Evolutionary conservation across 1,284 basidiomycete species (phyloP).

Genomic region (Amylostereum chailletii): DNA sequence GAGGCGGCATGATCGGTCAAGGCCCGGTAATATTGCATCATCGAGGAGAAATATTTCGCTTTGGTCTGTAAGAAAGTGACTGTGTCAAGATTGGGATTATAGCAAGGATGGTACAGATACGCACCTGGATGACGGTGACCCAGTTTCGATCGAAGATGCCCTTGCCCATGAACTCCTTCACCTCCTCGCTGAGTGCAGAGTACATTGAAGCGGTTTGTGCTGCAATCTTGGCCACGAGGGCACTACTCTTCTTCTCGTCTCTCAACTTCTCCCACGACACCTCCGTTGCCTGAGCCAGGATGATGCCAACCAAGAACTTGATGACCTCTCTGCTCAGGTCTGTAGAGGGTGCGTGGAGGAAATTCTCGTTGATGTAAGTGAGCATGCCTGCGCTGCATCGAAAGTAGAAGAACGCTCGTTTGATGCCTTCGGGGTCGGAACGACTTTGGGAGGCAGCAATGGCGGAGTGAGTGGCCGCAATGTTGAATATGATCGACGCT

Average conservation of each 20-base stretch:
- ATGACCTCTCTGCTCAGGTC: conserved; percentile 93
- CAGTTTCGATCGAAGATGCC: conserved; percentile 95
- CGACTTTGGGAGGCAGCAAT: conserved; percentile 80
- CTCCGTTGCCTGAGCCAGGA: conserved; percentile 91
- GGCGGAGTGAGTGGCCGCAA: conserved; percentile 87
- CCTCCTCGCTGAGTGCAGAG: conserved; percentile 72
- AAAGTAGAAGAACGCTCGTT: conserved; percentile 90
- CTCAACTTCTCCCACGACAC: conserved; percentile 95
- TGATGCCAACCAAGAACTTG: conserved; percentile 82
- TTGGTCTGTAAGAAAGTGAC: conserved; percentile 57
- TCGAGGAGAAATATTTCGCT: conserved; percentile 80
- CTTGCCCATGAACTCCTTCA: conserved; percentile 93
- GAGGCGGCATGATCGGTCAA: conserved; percentile 70
- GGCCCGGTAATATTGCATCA: conserved; percentile 84
- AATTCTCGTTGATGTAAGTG: conserved; percentile 99
- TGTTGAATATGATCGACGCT: conserved; percentile 95
- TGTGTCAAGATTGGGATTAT: neutral
- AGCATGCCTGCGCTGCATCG: conserved; percentile 95
- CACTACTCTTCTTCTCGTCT: conserved; percentile 80
- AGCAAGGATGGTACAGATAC: conserved; percentile 12
- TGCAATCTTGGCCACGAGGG: conserved; percentile 80
- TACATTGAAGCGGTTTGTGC: conserved; percentile 83
- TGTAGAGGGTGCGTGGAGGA: conserved; percentile 96
- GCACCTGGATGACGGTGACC: conserved; percentile 77
- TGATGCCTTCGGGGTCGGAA: conserved; percentile 89